Base-by-base conservation (phyloP, 2,329 filamentous ascomycete genomes). In the Monilinia fructicola region DNA sequence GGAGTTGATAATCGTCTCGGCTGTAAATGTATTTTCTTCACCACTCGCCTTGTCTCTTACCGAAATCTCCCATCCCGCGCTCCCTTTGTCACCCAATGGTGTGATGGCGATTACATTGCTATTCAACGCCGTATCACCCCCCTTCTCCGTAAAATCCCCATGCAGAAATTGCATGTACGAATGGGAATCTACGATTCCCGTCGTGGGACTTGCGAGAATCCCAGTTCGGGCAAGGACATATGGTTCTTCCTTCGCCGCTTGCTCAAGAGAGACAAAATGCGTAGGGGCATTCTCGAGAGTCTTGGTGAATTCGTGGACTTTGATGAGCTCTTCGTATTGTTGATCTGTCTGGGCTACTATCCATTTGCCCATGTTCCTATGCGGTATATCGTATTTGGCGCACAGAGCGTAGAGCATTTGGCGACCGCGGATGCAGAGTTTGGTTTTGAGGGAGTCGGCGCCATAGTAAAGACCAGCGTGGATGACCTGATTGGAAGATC, bases 151-250 rank as follows among this genome's bases (percentile, higher is more conserved):
- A 67, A 97, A 90, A 54, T 87, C 82, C 2, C 90, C 92, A 68
- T 90, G 86, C 21, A 99, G 82, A 73, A 85, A 89, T 46, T 89
- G 82, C 94, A 98, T 98, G 63, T 94, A 82, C 0, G 85, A 83
- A 76, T 99, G 94, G 5, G 86, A 91, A 77, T 98, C 93, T 5
- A 99, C 83, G 72, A 99, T 98, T 1, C 95, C 95, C 0, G 94
- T 98, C 0, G 87, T 89, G 0, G 90, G 86, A 70, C 88, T 92
- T 78, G 96, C 92, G n/a, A 98, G 84, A 2, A 93, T 87, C 6
- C 91, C 93, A 0, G 83, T 82, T 55, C 82, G 80, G 2, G 91
- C 92, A 14, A 84, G 82, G 2, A 98, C 92, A 38, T 87, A 87
- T 0, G 94, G 93, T 74, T 97, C 94, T 9, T 85, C 78, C 0